These are phyloP conservation scores for Oryza glaberrima DNA, from an alignment of 176 grass and related monocot species.

Conservation along the genomic window DNA sequence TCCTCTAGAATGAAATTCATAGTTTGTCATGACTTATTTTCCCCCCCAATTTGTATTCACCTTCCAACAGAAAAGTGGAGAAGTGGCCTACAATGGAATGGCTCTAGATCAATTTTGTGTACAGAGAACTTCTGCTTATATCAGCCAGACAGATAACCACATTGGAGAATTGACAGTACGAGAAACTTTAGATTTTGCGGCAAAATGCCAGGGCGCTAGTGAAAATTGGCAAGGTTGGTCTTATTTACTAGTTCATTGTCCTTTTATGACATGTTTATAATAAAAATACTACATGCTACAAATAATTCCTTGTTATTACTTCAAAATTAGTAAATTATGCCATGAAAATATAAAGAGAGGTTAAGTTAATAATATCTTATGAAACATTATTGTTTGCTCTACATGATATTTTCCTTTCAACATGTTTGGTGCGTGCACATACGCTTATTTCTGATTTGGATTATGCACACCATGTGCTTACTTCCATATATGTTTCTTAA, in stretches of 20 bases:
- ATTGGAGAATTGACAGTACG: constrained; percentile 73
- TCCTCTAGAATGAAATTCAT: neutral
- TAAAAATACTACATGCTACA: neutral
- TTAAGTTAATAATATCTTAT: neutral
- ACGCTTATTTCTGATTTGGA: neutral
- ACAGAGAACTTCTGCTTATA: constrained; percentile 78
- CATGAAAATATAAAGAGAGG: neutral
- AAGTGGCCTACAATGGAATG: constrained; percentile 62
- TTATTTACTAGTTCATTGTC: constrained; percentile 3
- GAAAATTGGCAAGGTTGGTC: constrained; percentile 62
- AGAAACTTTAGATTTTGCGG: constrained; percentile 78
- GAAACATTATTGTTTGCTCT: neutral
- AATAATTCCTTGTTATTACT: neutral
- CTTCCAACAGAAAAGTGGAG: constrained; percentile 57
- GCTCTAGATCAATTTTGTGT: constrained; percentile 62
- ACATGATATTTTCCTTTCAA: neutral
- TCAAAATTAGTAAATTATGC: neutral
- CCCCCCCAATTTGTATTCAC: neutral
- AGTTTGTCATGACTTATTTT: neutral
- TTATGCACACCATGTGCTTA: neutral
- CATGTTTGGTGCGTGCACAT: neutral
- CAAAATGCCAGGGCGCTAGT: constrained; percentile 71
- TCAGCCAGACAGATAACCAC: constrained; percentile 82
- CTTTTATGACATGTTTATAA: neutral
- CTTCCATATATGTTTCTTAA: neutral